Evolutionary conservation across 768 basidiomycete species (phyloP).

Genomic region (Leccinum rimulosum): DNA sequence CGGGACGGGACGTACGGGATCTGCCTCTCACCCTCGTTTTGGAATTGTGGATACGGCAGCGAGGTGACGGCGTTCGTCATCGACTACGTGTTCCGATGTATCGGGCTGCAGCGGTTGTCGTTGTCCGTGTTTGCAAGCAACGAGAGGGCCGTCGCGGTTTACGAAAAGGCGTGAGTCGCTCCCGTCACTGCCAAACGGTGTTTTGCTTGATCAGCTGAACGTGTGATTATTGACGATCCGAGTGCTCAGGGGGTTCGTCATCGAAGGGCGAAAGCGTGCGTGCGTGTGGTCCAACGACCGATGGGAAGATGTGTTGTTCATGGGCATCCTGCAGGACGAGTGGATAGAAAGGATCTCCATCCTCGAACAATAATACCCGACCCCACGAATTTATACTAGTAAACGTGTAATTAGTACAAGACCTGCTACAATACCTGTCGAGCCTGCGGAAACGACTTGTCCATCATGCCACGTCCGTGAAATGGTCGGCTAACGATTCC

Average conservation of each 20-base stretch:
- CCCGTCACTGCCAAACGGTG: not conserved
- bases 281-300: slow-evolving; percentile 34
- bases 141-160: slow-evolving; percentile 37
- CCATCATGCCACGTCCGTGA: slow-evolving; percentile 39
- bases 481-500: slow-evolving; percentile 45
- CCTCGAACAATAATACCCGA: slow-evolving; percentile 22
- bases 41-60: slow-evolving; percentile 41
- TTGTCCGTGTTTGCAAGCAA: slow-evolving; percentile 40
- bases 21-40: slow-evolving; percentile 30
- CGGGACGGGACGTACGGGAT: slow-evolving; percentile 34
- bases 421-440: slow-evolving; percentile 9
- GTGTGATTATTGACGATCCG: not conserved
- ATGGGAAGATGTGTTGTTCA: slow-evolving; percentile 39
- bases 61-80: slow-evolving; percentile 41
- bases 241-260: slow-evolving; percentile 36
- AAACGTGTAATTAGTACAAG: slow-evolving; percentile 11
- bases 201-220: not conserved
- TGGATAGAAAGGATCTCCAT: slow-evolving; percentile 31
- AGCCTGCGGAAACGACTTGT: not conserved
- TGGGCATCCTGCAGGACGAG: slow-evolving; percentile 41
- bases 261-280: slow-evolving; percentile 38
- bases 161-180: slow-evolving; percentile 40
- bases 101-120: slow-evolving; percentile 41
- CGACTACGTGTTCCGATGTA: slow-evolving; percentile 39
- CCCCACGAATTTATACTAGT: not conserved